Conservation (phyloP, 148 eudicot genomes). For the Amaranthus hypochondriacus region DNA sequence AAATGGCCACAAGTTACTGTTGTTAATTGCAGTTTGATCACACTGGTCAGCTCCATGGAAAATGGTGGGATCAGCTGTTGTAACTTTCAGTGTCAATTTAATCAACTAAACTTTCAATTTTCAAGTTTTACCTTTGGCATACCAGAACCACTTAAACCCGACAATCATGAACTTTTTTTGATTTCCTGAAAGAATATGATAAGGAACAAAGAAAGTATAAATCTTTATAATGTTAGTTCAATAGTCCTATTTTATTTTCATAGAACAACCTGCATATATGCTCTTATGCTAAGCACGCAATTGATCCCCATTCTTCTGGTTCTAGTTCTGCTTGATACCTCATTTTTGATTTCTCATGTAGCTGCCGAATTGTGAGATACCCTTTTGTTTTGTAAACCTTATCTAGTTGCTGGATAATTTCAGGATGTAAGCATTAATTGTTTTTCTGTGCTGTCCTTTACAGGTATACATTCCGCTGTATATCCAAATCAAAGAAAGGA, state of each 20-base stretch:
- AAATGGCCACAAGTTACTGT: not conserved
- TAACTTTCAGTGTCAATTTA: not conserved
- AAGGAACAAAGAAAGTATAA: not conserved
- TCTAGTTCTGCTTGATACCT: not conserved
- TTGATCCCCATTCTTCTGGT: not conserved
- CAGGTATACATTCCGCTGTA: slow-evolving; percentile 84
- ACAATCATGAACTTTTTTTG: not conserved
- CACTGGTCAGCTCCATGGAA: not conserved
- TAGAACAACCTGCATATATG: not conserved
- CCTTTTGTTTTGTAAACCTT: not conserved
- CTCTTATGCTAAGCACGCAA: not conserved
- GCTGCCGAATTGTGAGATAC: not conserved
- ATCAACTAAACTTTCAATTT: not conserved
- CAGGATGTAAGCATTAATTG: not conserved
- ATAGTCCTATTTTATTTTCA: not conserved
- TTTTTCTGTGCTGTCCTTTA: slow-evolving; percentile 3
- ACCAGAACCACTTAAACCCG: not conserved
- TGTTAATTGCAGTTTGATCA: not conserved
- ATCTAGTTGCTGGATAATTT: slow-evolving; percentile 3
- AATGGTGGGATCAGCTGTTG: not conserved
- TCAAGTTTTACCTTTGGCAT: not conserved
- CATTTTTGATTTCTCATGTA: not conserved
- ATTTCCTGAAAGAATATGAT: not conserved
- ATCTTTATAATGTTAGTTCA: not conserved
- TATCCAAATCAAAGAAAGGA: slow-evolving; percentile 60